Base-by-base conservation (phyloP, 169 alveolate species). In the Cryptosporidium viatorum region DNA sequence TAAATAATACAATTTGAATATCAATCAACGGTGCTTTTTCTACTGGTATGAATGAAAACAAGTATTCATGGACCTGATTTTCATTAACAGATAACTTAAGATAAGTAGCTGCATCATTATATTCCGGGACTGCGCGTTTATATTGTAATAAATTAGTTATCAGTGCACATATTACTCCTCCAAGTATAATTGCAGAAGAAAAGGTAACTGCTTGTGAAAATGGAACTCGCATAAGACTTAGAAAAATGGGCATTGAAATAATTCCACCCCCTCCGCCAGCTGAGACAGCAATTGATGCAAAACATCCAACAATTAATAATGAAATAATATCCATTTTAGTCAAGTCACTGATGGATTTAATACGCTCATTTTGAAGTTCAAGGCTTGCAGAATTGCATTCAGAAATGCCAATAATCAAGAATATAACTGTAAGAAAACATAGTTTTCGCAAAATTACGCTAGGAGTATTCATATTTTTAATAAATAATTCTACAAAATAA, bases 251-350 rank as follows among this genome's bases (percentile, higher is more conserved):
- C 75, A 80, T 80, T 14, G 89, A 80, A 80, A 80, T 50, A 10
- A 80, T 48, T 62, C 89, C 89, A 23, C 80, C 89, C 4, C 89
- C 89, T 45, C 80, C 89, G 16, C 89, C 89, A 29, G 74, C 89
- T 8, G 89, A 80, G 21, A 80, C 89, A 26, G 89, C 89, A 43
- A 80, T 80, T 39, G 89, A 80, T 16, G 68, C 89, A 62, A 80
- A 60, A 80, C 71, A 67, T 1, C 89, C 75, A 48, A 80, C 73
- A 43, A 65, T 39, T 16, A 80, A 29, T 2, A 80, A 52, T n/a
- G 89, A 59, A 80, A 80, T 16, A 0, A 80, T 60, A 45, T 80
- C 89, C 65, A 12, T 62, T n/a, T 43, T 62, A 8, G 39, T 62
- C 23, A 80, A 41, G 26, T 62, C 89, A 23, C 45, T 8, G n/a